Percentiles rank a stretch among this genome's conserved stretches.
Conservation (phyloP, 306 rosid genomes). For the Lathyrus sativus region DNA sequence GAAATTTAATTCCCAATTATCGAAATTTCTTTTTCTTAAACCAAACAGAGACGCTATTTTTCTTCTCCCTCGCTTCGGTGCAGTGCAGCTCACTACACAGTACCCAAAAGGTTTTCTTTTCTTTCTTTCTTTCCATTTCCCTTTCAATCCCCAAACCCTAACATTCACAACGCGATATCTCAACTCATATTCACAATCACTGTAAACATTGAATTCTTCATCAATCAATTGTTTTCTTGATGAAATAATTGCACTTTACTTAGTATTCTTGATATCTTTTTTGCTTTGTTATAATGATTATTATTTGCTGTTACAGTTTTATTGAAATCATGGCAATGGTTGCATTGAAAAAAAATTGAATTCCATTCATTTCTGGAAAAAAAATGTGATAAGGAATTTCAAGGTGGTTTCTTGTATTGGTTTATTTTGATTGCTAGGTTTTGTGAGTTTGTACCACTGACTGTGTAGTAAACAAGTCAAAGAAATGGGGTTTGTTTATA, state of each 20-base stretch:
- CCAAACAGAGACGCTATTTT: background rate
- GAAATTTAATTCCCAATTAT: background rate
- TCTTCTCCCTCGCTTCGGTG: background rate
- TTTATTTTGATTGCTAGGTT: conserved; percentile 12
- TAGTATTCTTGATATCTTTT: background rate
- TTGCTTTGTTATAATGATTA: background rate
- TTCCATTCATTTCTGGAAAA: background rate
- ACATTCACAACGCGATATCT: background rate
- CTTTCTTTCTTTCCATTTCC: background rate
- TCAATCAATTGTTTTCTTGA: background rate
- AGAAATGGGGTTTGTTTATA: background rate
- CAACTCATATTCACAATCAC: background rate
- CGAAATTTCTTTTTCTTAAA: background rate
- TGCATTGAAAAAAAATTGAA: background rate
- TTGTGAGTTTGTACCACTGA: conserved; percentile 16
- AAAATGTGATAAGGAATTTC: background rate
- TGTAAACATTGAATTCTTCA: too few species aligned
- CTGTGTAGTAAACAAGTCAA: background rate
- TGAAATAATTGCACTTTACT: too few species aligned
- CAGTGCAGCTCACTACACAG: background rate
- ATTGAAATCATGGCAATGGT: background rate
- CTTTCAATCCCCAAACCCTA: background rate
- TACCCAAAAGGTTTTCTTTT: background rate
- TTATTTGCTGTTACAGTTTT: conserved; percentile 21
- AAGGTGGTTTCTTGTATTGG: background rate